phyloP scores from a whole-genome alignment of 2,329 filamentous ascomycete species.

The Curvularia lunata region DNA sequence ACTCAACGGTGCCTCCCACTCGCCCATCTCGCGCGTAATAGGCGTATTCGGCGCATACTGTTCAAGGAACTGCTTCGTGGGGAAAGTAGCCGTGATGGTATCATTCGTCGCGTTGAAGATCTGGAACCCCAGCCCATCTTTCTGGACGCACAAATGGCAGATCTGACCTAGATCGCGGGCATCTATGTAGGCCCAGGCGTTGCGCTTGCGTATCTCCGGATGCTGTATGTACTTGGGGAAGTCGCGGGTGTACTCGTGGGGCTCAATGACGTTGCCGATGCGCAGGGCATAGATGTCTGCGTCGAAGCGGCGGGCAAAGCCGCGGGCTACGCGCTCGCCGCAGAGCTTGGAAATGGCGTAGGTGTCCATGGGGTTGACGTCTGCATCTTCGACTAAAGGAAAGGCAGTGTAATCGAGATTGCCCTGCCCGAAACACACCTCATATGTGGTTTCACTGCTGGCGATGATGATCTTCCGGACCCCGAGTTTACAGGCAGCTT shows the following conservation, averaged over 20 bases:
- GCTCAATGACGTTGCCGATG: conserved; percentile 67
- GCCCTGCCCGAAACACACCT: conserved; percentile 67
- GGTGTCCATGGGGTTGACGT: conserved; percentile 66
- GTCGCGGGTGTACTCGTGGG: conserved; percentile 63
- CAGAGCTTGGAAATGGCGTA: conserved; percentile 68
- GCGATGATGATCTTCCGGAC: conserved; percentile 69
- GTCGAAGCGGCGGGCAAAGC: conserved; percentile 62
- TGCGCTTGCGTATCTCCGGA: conserved; percentile 60
- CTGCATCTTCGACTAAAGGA: conserved; percentile 65
- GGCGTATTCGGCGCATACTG: conserved; percentile 57
- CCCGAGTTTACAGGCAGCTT: conserved; percentile 66
- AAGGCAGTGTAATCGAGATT: conserved; percentile 63
- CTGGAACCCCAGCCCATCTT: conserved; percentile 65
- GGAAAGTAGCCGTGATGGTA: conserved; percentile 62
- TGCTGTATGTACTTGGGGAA: conserved; percentile 60
- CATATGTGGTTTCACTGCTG: conserved; percentile 65
- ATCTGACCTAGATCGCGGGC: conserved; percentile 67
- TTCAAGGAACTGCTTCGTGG: conserved; percentile 61
- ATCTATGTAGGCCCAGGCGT: conserved; percentile 70
- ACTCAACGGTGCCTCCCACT: conserved; percentile 65
- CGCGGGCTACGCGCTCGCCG: conserved; percentile 63
- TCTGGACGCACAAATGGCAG: conserved; percentile 61
- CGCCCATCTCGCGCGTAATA: conserved; percentile 63
- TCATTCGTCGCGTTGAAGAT: conserved; percentile 70
- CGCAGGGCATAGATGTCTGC: conserved; percentile 66